phyloP scores from a whole-genome alignment of 441 rosid species.

The Populus hybrid region DNA sequence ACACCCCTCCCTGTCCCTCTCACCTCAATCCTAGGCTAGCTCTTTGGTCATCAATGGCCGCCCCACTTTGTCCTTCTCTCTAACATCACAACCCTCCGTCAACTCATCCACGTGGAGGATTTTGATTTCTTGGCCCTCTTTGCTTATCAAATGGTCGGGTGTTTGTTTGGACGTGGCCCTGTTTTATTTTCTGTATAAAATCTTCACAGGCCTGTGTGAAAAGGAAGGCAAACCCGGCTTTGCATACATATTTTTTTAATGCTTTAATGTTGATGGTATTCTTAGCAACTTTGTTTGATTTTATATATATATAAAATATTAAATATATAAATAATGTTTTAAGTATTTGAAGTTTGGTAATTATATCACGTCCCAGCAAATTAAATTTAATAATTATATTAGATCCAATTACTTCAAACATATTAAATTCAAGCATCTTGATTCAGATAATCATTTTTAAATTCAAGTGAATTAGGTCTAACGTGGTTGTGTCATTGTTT shows the following conservation, averaged over 20 bases:
- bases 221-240: neutral
- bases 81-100: neutral
- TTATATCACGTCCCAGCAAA: no score
- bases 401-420: rapidly evolving
- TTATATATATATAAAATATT: no score
- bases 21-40: neutral
- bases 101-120: conserved; percentile 3
- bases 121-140: neutral
- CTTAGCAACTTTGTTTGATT: no score
- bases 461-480: no score
- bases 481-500: rapidly evolving
- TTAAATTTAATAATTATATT: no score
- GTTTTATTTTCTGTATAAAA: neutral
- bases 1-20: no score
- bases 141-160: neutral
- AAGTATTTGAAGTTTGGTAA: no score
- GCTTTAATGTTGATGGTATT: no score
- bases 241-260: neutral
- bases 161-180: neutral
- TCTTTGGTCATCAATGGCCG: neutral
- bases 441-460: no score
- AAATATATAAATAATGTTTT: no score
- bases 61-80: neutral
- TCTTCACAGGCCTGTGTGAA: neutral
- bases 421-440: rapidly evolving